phyloP scores from a whole-genome alignment of 2,329 filamentous ascomycete species.

The Trichoderma simmonsii region DNA sequence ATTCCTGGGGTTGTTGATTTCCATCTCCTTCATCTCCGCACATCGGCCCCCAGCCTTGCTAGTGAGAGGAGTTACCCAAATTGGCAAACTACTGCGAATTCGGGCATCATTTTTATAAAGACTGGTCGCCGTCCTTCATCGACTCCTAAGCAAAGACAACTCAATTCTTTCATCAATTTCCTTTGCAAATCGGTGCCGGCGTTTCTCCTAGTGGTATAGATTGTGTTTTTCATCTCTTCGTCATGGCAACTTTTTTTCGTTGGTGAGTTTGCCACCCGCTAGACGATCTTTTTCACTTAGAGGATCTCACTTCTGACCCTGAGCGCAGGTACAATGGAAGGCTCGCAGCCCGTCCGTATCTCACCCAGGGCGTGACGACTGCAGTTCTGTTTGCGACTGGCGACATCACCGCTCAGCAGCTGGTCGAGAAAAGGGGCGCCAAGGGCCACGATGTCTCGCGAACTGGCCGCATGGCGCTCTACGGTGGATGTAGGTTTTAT shows the following conservation, averaged over 20 bases:
- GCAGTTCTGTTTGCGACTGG: conserved; percentile 90
- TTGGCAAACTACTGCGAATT: conserved; percentile 5
- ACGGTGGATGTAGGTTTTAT: conserved; percentile 64
- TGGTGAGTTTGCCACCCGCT: conserved; percentile 15
- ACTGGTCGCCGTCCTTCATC: not conserved
- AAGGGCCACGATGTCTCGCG: conserved; percentile 71
- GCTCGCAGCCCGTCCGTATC: conserved; percentile 74
- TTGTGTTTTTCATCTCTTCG: not conserved
- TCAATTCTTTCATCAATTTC: not conserved
- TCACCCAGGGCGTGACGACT: conserved; percentile 89
- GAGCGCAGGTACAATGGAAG: conserved; percentile 75
- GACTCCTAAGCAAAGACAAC: not conserved
- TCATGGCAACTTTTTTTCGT: conserved; percentile 15
- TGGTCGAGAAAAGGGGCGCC: conserved; percentile 76
- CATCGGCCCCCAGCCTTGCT: conserved; percentile 9
- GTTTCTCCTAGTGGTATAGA: conserved; percentile 9
- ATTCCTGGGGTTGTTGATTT: not conserved
- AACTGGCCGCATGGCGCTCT: conserved; percentile 75
- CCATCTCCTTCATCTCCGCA: conserved; percentile 1
- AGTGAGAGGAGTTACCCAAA: conserved; percentile 14
- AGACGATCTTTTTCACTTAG: not conserved
- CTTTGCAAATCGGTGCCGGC: not conserved
- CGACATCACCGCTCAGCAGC: conserved; percentile 86
- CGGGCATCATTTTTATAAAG: conserved; percentile 2
- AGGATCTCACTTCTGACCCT: conserved; percentile 18